phyloP scores from a whole-genome alignment of 805 yeast species.

The Monosporozyma siamensis region DNA sequence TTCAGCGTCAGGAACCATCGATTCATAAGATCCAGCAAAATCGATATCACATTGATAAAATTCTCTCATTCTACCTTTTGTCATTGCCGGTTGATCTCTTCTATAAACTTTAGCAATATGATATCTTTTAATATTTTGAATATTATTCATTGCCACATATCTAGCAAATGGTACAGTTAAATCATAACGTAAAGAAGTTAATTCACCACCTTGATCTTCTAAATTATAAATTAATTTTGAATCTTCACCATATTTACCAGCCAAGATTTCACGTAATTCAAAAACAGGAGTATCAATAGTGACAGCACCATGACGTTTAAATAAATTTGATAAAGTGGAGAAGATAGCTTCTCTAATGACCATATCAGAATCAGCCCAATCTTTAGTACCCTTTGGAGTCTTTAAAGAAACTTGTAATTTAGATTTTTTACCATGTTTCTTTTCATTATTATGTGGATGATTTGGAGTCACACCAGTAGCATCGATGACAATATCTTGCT shows the following conservation, averaged over 20 bases:
- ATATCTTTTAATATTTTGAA: conserved; percentile 81
- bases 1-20: conserved; percentile 97
- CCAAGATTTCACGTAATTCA: conserved; percentile 86
- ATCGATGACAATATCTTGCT: background rate
- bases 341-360: conserved; percentile 85
- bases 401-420: conserved; percentile 67
- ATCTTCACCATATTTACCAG: conserved; percentile 98
- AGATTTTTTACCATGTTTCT: conserved; percentile 31
- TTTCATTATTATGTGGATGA: conserved; percentile 4
- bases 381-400: conserved; percentile 96
- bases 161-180: conserved; percentile 98
- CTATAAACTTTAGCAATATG: conserved; percentile 98
- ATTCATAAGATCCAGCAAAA: conserved; percentile 84
- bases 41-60: conserved; percentile 98
- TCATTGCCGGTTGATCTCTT: conserved; percentile 99
- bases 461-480: conserved; percentile 13
- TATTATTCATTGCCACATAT: conserved; percentile 90
- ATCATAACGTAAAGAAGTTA: conserved; percentile 91
- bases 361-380: conserved; percentile 98
- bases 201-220: conserved; percentile 98
- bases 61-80: conserved; percentile 99
- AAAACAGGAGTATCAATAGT: conserved; percentile 98
- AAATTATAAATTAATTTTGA: conserved; percentile 91
- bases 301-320: conserved; percentile 95
- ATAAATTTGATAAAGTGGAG: conserved; percentile 56